Evolutionary conservation across 208 protist genomes (phyloP), one percentile per base, ranked within the genome.

Genomic region (Acanthamoeba divionensis): DNA sequence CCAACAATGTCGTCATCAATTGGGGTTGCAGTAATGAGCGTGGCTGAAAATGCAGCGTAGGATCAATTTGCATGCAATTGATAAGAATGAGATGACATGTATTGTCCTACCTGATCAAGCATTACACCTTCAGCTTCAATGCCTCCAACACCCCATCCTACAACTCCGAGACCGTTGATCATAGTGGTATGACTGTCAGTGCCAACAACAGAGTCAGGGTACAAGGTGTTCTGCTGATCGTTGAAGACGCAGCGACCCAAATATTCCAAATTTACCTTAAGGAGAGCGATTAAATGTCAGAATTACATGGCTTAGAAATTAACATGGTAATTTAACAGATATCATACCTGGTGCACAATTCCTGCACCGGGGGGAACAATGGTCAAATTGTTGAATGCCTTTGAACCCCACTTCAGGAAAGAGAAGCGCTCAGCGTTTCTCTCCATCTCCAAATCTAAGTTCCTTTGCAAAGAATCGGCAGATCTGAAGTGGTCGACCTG

Each of bases 331-430:
- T 41, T 41, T 41, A 41, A 41, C 1, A 41, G 36, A 41, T 41
- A 41, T 41, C 5, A 31, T 38, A 91, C 73, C 95, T 99, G 98
- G 87, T 99, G 98, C 44, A 98, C 98, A 96, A 98, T 98, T 91
- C 98, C 98, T 54, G 96, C 96, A 75, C 98, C 97, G 29, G 98
- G 98, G 47, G 98, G 98, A 33, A 98, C 97, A 90, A 99, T 98
- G 13, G 96, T 92, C 0, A 99, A 91, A 85, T 97, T 96, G 83
- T 98, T 91, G 91, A 99, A 99, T 29, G 97, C 97, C 80, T 95
- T 96, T 77, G 96, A 97, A 89, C 98, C 97, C 98, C 98, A 99
- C 91, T 99, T 99, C 45, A 99, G 96, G 90, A 99, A 99, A 89
- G 95, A 93, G 92, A 99, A 98, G 85, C 98, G 96, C 95, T 99